Conservation (phyloP, 192 early-diverging fungal genomes). For the Spizellomyces sp. region DNA sequence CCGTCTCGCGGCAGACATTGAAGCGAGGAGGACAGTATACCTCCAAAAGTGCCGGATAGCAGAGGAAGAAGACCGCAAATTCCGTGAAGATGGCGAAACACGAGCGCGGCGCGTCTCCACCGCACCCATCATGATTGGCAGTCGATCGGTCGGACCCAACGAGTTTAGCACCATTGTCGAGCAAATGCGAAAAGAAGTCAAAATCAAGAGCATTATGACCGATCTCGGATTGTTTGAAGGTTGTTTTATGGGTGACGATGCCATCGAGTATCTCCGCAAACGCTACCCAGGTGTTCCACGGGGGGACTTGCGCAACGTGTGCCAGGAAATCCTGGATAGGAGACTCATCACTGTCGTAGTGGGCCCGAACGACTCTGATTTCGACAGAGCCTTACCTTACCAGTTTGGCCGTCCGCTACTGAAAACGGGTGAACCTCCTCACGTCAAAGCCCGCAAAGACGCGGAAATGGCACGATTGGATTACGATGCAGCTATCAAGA, state of each 20-base stretch:
- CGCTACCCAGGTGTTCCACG: constrained; percentile 31
- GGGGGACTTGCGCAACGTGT: constrained; percentile 12
- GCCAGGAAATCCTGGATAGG: constrained; percentile 24
- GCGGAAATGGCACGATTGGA: constrained; percentile 32
- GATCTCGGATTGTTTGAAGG: constrained; percentile 32
- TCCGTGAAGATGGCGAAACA: constrained; percentile 14
- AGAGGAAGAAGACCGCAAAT: constrained; percentile 20
- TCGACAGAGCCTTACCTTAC: constrained; percentile 28
- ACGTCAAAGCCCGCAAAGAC: constrained; percentile 33
- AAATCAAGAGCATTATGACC: constrained; percentile 32
- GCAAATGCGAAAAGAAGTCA: constrained; percentile 16
- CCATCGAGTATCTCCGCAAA: constrained; percentile 19
- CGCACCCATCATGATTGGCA: constrained; percentile 26
- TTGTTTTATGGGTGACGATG: constrained; percentile 37
- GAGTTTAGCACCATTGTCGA: constrained; percentile 22
- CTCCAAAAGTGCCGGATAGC: constrained; percentile 16
- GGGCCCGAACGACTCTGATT: constrained; percentile 26
- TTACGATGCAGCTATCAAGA: constrained; percentile 25
- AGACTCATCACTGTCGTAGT: constrained; percentile 28
- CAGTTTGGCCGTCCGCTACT: constrained; percentile 33
- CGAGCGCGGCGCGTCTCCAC: background rate
- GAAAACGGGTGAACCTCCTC: constrained; percentile 34
- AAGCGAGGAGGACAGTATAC: constrained; percentile 10
- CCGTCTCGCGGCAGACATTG: constrained; percentile 27
- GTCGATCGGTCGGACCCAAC: constrained; percentile 23